Evolutionary conservation across 139 green algal species (phyloP).

Genomic region (Diplosphaera chodatii): DNA sequence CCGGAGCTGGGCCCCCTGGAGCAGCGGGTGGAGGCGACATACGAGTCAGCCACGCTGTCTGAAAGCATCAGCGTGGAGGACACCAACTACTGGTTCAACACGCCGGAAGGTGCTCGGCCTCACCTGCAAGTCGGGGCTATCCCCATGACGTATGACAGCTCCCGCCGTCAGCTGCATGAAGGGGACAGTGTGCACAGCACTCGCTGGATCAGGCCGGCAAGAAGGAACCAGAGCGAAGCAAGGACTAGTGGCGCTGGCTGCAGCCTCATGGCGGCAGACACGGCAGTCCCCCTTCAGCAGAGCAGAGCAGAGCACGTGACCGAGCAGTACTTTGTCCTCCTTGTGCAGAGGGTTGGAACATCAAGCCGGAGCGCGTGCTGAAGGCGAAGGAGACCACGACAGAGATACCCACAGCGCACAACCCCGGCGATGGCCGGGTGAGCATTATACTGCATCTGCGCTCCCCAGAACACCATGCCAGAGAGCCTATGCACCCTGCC

Average conservation of each 20-base stretch:
- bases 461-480: too few species aligned
- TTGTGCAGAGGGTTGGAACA: background rate
- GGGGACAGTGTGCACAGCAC: too few species aligned
- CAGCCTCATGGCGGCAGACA: too few species aligned
- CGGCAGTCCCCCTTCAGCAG: too few species aligned
- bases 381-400: constrained; percentile 12
- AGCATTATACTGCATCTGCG: too few species aligned
- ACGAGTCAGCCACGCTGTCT: constrained; percentile 11
- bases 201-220: too few species aligned
- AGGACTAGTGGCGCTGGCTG: too few species aligned
- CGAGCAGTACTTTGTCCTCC: background rate
- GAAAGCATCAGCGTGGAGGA: constrained; percentile 25
- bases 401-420: background rate
- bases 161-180: too few species aligned
- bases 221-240: too few species aligned
- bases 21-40: constrained; percentile 16
- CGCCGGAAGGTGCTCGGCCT: constrained; percentile 18
- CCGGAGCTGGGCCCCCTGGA: constrained; percentile 22
- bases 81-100: constrained; percentile 44
- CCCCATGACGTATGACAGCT: too few species aligned
- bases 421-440: background rate
- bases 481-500: too few species aligned
- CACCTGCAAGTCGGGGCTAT: background rate
- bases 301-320: too few species aligned
- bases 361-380: background rate